Conservation (phyloP, 208 protist species). For the Trypanosoma rangeli region DNA sequence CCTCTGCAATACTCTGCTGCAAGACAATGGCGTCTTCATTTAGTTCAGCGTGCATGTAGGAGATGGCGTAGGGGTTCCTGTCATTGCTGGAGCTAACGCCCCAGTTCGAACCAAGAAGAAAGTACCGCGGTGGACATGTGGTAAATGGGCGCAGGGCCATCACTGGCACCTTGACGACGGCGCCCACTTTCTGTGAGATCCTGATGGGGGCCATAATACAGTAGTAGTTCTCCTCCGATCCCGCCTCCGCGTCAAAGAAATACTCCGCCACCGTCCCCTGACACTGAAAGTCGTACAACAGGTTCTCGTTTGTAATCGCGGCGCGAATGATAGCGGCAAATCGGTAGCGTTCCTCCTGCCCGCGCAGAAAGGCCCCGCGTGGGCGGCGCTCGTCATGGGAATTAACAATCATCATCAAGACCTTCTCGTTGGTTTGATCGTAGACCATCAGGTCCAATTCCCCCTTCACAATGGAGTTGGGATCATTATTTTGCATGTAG, state of each 20-base stretch:
- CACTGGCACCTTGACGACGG: constrained; percentile 59
- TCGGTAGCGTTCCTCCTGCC: constrained; percentile 84
- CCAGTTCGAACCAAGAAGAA: constrained; percentile 76
- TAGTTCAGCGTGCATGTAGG: constrained; percentile 70
- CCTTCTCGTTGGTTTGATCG: constrained; percentile 84
- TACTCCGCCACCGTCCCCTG: constrained; percentile 74
- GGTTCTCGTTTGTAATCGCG: constrained; percentile 79
- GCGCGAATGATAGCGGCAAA: constrained; percentile 78
- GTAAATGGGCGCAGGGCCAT: constrained; percentile 79
- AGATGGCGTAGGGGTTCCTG: constrained; percentile 66
- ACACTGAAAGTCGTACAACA: constrained; percentile 80
- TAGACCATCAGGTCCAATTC: constrained; percentile 81
- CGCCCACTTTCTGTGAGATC: constrained; percentile 58
- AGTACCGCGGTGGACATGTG: constrained; percentile 78
- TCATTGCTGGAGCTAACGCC: constrained; percentile 53
- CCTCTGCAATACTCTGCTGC: constrained; percentile 46
- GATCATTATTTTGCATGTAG: constrained; percentile 87
- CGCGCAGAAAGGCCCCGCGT: constrained; percentile 64
- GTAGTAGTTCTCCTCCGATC: constrained; percentile 87
- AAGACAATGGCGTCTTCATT: constrained; percentile 74
- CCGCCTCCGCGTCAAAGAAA: constrained; percentile 77
- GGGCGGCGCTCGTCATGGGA: constrained; percentile 67
- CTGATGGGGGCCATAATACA: constrained; percentile 80
- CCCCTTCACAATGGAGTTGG: constrained; percentile 59
- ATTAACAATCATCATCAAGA: constrained; percentile 80